phyloP scores from a whole-genome alignment of 2,329 filamentous ascomycete genomes.

The Coniochaeta hoffmannii region DNA sequence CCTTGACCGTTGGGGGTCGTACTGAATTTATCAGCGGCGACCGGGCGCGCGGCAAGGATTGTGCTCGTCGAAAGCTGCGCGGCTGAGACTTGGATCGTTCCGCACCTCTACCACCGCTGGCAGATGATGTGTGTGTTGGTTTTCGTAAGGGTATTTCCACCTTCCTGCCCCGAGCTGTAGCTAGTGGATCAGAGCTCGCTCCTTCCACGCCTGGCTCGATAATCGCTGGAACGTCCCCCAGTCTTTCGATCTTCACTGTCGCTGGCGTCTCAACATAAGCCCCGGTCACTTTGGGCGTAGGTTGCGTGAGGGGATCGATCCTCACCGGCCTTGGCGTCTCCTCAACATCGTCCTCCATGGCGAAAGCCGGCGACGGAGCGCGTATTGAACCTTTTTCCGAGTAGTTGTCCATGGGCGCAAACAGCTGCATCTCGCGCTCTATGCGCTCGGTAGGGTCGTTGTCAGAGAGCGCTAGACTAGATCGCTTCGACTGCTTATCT shows the following conservation, averaged over 20 bases:
- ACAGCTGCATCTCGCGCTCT: slow-evolving; percentile 47
- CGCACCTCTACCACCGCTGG: slow-evolving; percentile 8
- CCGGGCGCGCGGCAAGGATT: slow-evolving; percentile 31
- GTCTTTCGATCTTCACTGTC: slow-evolving; percentile 32
- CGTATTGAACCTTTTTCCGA: slow-evolving; percentile 48
- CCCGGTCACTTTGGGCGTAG: slow-evolving; percentile 46
- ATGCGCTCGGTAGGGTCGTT: slow-evolving; percentile 49
- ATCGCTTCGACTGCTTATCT: slow-evolving; percentile 41
- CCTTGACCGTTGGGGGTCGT: slow-evolving; percentile 44
- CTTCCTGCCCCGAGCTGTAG: slow-evolving; percentile 5
- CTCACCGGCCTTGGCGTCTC: slow-evolving; percentile 39
- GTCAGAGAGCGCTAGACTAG: slow-evolving; percentile 41
- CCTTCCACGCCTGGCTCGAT: slow-evolving; percentile 10
- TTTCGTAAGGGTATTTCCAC: slow-evolving; percentile 4
- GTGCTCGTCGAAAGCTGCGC: slow-evolving; percentile 14
- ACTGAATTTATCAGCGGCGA: slow-evolving; percentile 46
- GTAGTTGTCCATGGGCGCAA: slow-evolving; percentile 45
- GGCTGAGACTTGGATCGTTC: slow-evolving; percentile 9
- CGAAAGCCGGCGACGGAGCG: slow-evolving; percentile 34
- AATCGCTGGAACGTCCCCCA: slow-evolving; percentile 5
- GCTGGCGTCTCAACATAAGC: slow-evolving; percentile 51
- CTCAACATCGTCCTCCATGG: slow-evolving; percentile 25
- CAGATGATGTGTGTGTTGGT: slow-evolving; percentile 11
- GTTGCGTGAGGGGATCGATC: slow-evolving; percentile 37
- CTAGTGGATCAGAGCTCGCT: slow-evolving; percentile 1